Percentiles rank a stretch among this genome's conserved stretches.
Evolutionary conservation across 108 stramenopile species (phyloP).

Genomic region (Parmales sp.): DNA sequence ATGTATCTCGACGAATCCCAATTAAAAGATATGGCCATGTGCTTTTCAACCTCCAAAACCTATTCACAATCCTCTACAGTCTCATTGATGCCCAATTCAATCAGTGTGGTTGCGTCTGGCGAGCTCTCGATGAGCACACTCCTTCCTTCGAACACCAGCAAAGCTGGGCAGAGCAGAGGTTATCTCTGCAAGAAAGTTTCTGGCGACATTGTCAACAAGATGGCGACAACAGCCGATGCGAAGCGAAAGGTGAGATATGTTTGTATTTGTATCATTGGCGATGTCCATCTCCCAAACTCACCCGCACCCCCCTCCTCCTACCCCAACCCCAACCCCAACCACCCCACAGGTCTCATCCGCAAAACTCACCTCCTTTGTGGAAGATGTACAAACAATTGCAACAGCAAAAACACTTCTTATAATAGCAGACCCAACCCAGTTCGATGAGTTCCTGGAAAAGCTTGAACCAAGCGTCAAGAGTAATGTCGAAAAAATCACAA

Average conservation of each 20-base stretch:
- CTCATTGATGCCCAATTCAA: slow-evolving; percentile 17
- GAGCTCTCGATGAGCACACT: slow-evolving; percentile 27
- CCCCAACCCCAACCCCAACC: neutral
- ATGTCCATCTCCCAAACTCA: neutral
- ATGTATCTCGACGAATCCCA: slow-evolving; percentile 28
- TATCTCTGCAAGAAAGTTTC: slow-evolving; percentile 35
- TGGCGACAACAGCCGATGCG: slow-evolving; percentile 7
- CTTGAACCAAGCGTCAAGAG: slow-evolving; percentile 27
- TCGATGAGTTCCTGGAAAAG: slow-evolving; percentile 23
- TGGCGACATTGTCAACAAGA: slow-evolving; percentile 39
- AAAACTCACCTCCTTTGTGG: neutral
- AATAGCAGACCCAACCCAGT: slow-evolving; percentile 18
- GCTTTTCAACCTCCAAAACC: slow-evolving; percentile 13
- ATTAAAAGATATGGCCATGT: slow-evolving; percentile 31
- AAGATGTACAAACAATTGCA: neutral
- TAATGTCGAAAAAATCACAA: slow-evolving; percentile 21
- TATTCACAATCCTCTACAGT: slow-evolving; percentile 16
- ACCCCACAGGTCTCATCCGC: neutral
- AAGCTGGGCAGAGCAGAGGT: slow-evolving; percentile 29
- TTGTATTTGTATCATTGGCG: neutral
- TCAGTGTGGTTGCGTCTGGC: slow-evolving; percentile 33
- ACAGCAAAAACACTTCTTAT: slow-evolving; percentile 18
- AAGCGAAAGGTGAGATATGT: slow-evolving; percentile 18
- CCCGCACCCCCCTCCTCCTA: neutral
- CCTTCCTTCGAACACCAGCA: slow-evolving; percentile 22